A percentile compares a stretch with the other conserved stretches of the same genome.
phyloP scores from a whole-genome alignment of 2,329 filamentous ascomycete genomes.

The Coniochaeta pulveracea region DNA sequence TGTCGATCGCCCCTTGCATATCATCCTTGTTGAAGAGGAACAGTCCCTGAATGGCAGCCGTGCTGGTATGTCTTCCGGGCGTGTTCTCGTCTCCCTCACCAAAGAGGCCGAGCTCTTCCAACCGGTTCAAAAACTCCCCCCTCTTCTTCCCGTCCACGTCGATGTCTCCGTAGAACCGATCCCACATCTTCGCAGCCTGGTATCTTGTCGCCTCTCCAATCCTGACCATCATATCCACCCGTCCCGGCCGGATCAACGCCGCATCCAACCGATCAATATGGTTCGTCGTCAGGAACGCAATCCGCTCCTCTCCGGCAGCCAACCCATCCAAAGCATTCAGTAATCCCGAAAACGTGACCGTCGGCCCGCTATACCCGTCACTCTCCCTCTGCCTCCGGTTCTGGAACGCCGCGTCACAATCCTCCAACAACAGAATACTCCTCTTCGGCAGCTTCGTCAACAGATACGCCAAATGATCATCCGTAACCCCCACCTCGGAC shows the following conservation, averaged over 20 bases:
- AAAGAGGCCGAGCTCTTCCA: conserved; percentile 62
- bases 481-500: conserved; percentile 79
- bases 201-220: conserved; percentile 79
- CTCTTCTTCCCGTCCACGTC: conserved; percentile 54
- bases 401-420: conserved; percentile 82
- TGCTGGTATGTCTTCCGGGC: conserved; percentile 54
- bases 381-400: conserved; percentile 67
- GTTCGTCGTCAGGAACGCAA: conserved; percentile 91
- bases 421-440: conserved; percentile 75
- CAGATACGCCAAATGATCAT: conserved; percentile 77
- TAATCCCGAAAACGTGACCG: conserved; percentile 87
- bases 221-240: conserved; percentile 86
- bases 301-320: conserved; percentile 87
- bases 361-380: conserved; percentile 78
- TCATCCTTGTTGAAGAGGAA: conserved; percentile 94
- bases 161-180: conserved; percentile 83
- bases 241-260: conserved; percentile 78
- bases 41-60: conserved; percentile 83
- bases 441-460: conserved; percentile 75
- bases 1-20: conserved; percentile 73
- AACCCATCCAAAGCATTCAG: conserved; percentile 81
- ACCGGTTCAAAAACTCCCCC: conserved; percentile 56
- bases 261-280: conserved; percentile 83
- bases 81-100: conserved; percentile 35
- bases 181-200: conserved; percentile 83